Evolutionary conservation across 2,329 filamentous ascomycete genomes (phyloP).

Genomic region (Aureobasidium sp.): DNA sequence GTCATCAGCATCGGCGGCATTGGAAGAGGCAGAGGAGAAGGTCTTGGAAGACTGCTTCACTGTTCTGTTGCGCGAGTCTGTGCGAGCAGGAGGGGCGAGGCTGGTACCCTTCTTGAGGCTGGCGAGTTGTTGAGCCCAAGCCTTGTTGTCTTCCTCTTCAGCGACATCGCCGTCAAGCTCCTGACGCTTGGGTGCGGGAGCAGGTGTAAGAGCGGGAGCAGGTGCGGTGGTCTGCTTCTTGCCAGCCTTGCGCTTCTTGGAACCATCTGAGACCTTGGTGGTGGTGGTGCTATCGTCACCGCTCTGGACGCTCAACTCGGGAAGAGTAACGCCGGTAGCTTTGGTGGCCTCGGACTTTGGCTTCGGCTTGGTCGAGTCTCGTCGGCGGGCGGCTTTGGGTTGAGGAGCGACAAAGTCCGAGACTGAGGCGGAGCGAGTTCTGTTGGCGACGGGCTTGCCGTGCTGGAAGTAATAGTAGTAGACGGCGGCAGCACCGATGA

Average conservation of each 20-base stretch:
- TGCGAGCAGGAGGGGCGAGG: constrained; percentile 36
- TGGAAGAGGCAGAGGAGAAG: constrained; percentile 55
- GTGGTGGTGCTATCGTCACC: constrained; percentile 1
- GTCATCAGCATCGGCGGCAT: constrained; percentile 70
- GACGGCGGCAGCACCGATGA: constrained; percentile 19
- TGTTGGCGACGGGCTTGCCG: constrained; percentile 18
- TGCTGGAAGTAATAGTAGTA: constrained; percentile 24
- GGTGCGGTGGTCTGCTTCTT: constrained; percentile 20
- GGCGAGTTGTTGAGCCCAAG: constrained; percentile 68
- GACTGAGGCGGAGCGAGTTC: constrained; percentile 15
- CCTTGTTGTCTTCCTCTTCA: constrained; percentile 59
- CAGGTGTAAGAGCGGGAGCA: constrained; percentile 19
- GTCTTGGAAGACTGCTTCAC: constrained; percentile 54
- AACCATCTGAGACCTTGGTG: constrained; percentile 17
- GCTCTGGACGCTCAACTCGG: constrained; percentile 1
- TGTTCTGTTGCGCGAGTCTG: constrained; percentile 47
- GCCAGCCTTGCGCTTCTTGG: constrained; percentile 30
- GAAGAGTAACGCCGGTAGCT: constrained; percentile 17
- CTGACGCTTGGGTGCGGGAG: constrained; percentile 24
- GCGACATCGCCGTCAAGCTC: constrained; percentile 35
- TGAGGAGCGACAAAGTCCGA: constrained; percentile 15
- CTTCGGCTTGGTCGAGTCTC: constrained; percentile 20
- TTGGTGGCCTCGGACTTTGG: constrained; percentile 18
- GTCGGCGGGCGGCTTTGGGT: constrained; percentile 16
- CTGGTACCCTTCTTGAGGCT: constrained; percentile 64